phyloP scores from a whole-genome alignment of 176 grass and related monocot species.

The Olyra latifolia region DNA sequence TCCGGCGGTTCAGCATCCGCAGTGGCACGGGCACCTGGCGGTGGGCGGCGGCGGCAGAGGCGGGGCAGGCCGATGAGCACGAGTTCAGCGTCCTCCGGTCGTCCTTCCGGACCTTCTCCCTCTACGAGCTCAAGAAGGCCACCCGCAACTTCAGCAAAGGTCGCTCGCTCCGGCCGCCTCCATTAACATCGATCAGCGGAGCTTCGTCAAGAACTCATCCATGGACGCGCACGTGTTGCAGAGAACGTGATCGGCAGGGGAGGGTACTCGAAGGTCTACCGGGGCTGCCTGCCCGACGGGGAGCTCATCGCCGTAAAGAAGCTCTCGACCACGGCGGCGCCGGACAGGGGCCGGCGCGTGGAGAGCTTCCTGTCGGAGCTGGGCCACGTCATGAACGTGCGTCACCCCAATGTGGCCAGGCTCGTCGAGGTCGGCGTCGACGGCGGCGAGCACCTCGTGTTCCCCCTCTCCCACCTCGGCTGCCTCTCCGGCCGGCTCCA shows the following conservation, averaged over 20 bases:
- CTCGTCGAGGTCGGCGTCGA: conserved; percentile 69
- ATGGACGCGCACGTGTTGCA: neutral
- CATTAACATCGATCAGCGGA: neutral
- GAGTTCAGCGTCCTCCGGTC: conserved; percentile 25
- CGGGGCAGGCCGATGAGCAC: neutral
- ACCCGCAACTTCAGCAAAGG: conserved; percentile 66
- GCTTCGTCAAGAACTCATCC: neutral
- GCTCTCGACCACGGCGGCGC: conserved; percentile 30
- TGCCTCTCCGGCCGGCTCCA: conserved; percentile 69
- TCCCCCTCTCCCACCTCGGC: conserved; percentile 63
- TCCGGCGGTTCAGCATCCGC: conserved; percentile 29
- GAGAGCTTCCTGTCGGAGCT: conserved; percentile 81
- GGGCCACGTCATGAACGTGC: conserved; percentile 60
- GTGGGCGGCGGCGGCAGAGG: neutral
- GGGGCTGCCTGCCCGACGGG: conserved; percentile 51
- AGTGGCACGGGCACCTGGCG: neutral
- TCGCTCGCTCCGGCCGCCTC: neutral
- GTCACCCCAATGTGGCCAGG: conserved; percentile 72
- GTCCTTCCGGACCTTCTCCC: conserved; percentile 52
- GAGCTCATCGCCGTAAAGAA: conserved; percentile 73
- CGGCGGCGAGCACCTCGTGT: conserved; percentile 78
- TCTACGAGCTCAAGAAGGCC: conserved; percentile 53
- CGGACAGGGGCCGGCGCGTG: conserved; percentile 8
- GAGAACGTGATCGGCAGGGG: conserved; percentile 70
- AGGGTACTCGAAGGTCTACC: conserved; percentile 73